These are phyloP conservation scores for Venturia aucupariae DNA, from an alignment of 2,329 filamentous ascomycete species.

Conservation along the genomic window DNA sequence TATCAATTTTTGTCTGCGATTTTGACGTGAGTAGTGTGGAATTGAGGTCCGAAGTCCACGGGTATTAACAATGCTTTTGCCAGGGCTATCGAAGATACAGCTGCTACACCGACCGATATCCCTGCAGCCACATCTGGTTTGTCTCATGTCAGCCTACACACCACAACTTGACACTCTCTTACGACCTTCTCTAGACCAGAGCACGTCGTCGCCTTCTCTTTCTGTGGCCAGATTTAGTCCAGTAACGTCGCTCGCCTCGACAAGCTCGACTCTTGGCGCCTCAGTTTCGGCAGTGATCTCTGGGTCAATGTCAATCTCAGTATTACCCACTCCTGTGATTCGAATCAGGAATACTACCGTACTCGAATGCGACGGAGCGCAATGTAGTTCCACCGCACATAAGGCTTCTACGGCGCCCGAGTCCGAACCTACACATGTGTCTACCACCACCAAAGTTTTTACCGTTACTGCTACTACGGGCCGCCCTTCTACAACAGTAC, in stretches of 20 bases:
- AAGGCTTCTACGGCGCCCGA: no score
- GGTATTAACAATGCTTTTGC: background rate
- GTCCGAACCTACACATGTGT: no score
- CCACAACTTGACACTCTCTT: background rate
- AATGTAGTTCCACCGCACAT: no score
- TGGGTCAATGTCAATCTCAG: background rate
- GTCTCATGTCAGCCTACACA: background rate
- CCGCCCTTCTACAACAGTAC: no score
- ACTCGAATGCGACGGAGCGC: no score
- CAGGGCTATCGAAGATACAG: constrained; percentile 5
- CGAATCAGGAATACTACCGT: no score
- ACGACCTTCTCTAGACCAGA: background rate
- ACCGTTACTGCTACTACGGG: no score
- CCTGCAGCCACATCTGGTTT: background rate
- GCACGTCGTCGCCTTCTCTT: background rate
- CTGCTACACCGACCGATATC: constrained; percentile 4
- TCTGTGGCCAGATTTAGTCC: background rate
- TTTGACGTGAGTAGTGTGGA: background rate
- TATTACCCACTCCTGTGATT: no score
- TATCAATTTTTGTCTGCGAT: background rate
- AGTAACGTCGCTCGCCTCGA: background rate
- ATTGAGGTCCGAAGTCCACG: background rate
- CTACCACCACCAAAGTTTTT: no score
- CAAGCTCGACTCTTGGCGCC: background rate
- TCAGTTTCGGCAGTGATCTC: background rate